Evolutionary conservation across 495 filamentous ascomycete species (phyloP).

Genomic region (Penicillium taxi): DNA sequence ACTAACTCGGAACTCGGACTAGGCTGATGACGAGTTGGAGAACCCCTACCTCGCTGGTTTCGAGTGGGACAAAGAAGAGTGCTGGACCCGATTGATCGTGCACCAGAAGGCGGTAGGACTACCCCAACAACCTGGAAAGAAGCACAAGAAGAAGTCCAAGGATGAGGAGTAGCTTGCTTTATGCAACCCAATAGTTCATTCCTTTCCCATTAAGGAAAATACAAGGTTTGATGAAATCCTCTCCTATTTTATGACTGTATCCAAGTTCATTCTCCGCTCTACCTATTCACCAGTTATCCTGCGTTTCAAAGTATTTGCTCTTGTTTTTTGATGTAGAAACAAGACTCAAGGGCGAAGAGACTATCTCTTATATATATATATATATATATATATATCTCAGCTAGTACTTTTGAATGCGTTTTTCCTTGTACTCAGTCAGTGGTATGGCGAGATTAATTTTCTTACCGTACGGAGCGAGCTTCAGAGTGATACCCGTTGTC

Average conservation of each 20-base stretch:
- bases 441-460: too few relatives aligned
- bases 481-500: too few relatives aligned
- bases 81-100: constrained; percentile 65
- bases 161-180: constrained; percentile 34
- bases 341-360: too few relatives aligned
- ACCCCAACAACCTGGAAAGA: constrained; percentile 42
- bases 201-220: too few relatives aligned
- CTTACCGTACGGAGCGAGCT: too few relatives aligned
- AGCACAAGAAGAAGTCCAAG: constrained; percentile 59
- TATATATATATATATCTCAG: too few relatives aligned
- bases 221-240: too few relatives aligned
- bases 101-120: constrained; percentile 69
- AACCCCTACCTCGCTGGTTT: constrained; percentile 80
- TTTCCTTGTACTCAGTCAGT: too few relatives aligned
- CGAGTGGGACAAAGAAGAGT: constrained; percentile 90
- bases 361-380: too few relatives aligned
- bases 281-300: constrained; percentile 6
- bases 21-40: constrained; percentile 85
- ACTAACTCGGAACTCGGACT: constrained; percentile 11
- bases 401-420: too few relatives aligned
- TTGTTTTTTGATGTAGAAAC: constrained; percentile 23
- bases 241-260: neutral
- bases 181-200: too few relatives aligned
- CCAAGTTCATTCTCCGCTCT: neutral
- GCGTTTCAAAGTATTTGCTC: constrained; percentile 10